A percentile compares a stretch with the other conserved stretches of the same genome.
These are phyloP conservation scores for Urostyla sp. DNA, from an alignment of 73 alveolate genomes.

Conservation along the genomic window DNA sequence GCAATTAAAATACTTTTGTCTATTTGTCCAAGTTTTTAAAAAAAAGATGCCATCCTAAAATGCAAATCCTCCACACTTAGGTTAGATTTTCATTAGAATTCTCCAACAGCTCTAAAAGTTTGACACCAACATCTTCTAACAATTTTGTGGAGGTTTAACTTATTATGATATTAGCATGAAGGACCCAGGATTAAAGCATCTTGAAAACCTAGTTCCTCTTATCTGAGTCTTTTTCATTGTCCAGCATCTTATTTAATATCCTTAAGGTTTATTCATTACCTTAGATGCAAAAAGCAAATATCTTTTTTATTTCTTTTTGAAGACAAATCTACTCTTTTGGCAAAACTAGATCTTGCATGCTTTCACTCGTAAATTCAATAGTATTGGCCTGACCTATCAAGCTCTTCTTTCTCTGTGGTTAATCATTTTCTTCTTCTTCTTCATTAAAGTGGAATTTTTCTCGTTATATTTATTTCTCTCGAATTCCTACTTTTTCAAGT, in stretches of 20 bases:
- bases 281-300: constrained; percentile 53
- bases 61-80: constrained; percentile 48
- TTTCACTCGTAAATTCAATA: neutral
- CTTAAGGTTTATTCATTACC: constrained; percentile 54
- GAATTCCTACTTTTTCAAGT: constrained; percentile 30
- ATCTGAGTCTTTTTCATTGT: neutral
- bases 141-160: neutral
- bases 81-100: neutral
- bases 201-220: neutral
- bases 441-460: neutral
- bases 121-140: neutral
- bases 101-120: neutral
- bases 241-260: neutral
- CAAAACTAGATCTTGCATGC: neutral
- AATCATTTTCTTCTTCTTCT: neutral
- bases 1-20: constrained; percentile 6
- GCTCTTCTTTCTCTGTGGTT: neutral
- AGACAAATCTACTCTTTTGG: constrained; percentile 34
- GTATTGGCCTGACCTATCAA: neutral
- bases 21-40: neutral
- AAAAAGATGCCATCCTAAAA: constrained; percentile 57
- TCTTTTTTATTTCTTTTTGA: constrained; percentile 53
- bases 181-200: neutral
- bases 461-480: constrained; percentile 3
- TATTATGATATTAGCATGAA: constrained; percentile 10